Percentiles rank a stretch among this genome's conserved stretches.
These are phyloP conservation scores for Mollisiaceae sp. DNA, from an alignment of 2,329 filamentous ascomycete species.

Conservation along the genomic window DNA sequence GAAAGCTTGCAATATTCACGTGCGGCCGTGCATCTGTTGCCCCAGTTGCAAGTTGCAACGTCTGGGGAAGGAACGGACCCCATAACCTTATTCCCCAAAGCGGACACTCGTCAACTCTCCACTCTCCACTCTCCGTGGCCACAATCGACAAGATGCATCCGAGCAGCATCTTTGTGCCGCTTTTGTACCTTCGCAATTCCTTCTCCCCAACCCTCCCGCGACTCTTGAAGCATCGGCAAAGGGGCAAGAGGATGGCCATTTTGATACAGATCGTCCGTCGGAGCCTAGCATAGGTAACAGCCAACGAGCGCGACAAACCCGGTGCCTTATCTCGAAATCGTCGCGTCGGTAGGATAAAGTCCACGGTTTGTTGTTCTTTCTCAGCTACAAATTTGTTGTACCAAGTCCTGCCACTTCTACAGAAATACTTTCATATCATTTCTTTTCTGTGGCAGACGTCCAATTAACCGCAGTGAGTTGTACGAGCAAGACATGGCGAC, in stretches of 20 bases:
- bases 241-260: too few species aligned
- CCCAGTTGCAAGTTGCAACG: background rate
- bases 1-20: background rate
- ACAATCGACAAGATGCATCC: too few species aligned
- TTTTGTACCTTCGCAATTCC: too few species aligned
- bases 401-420: background rate
- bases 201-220: too few species aligned
- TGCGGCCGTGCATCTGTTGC: background rate
- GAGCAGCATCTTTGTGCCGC: too few species aligned
- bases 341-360: background rate
- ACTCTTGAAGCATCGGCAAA: too few species aligned
- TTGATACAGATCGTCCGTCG: too few species aligned
- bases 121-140: too few species aligned
- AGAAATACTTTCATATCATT: background rate
- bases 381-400: background rate
- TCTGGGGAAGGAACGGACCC: background rate
- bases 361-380: background rate
- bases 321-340: background rate
- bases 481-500: constrained; percentile 1
- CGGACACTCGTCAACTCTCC: too few species aligned
- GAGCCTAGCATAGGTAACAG: too few species aligned
- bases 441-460: background rate
- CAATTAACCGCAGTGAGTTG: background rate
- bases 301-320: too few species aligned
- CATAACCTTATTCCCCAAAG: background rate